Evolutionary conservation across 345 rosid species (phyloP), one percentile per base, ranked within the genome.

Genomic region (Lepidium africanum): DNA sequence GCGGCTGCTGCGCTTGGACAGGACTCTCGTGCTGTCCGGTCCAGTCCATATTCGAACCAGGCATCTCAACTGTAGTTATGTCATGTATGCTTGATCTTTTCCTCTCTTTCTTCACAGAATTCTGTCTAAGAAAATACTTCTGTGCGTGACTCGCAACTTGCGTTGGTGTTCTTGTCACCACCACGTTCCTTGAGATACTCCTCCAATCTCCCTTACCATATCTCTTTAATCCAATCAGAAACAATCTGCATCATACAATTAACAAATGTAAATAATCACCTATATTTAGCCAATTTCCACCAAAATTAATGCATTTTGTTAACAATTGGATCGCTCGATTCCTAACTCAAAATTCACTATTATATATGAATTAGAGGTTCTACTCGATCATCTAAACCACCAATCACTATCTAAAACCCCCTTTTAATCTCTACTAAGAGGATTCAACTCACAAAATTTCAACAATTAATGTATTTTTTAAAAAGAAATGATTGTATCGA

Each of bases 91-190:
- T 91, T 0, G 92, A 78, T 37, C 96, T 77, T 72, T 88, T 91
- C 80, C 96, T 79, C 78, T 91, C 96, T 43, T 85, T 88, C 81
- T 85, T 87, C 39, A 60, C 86, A 2, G 84, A 68, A 55, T 32
- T 80, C 65, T 88, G 96, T 41, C 93, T 83, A 7, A 91, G 88
- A 54, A 85, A 91, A 76, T 82, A 88, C 75, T 91, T 91, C 73
- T 91, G 97, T n/a, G 97, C 97, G 58, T 91, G 97, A 69, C 96
- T 91, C 0, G 97, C 95, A 0, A 91, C 97, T 76, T 90, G 95
- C 0, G 95, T 91, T 8, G 97, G 96, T 5, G 96, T 91, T 64
- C 96, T 86, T 2, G 96, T 83, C 48, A 79, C 85, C 65, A 91
- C 97, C 59, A 85, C 83, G 63, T 88, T 87, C 77, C 97, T 85